Base-by-base conservation (phyloP, 129 eudicot species). In the Centaurea solstitialis region DNA sequence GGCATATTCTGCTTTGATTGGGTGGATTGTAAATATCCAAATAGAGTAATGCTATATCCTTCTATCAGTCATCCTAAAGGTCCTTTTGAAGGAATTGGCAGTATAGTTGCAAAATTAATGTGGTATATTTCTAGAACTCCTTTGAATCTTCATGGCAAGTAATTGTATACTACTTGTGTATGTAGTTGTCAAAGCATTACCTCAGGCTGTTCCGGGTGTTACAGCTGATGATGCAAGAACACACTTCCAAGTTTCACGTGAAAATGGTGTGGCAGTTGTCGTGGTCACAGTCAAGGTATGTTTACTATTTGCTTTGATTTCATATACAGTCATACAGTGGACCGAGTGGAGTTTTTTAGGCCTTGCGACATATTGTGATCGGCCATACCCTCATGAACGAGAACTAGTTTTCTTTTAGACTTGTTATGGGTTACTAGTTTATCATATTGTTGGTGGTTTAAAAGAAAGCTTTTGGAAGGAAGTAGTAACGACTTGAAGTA, bases 141-240 rank as follows among this genome's bases (percentile, higher is more conserved):
- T 21, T 43, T 68, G 33, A 57, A 67, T 4, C 57, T 47, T 47
- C 22, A 17, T 9, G 70, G 26, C 28, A 45, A 43, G 24, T 68
- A 75, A 75, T 35, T 17, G 23, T 67, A 69, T 85, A 72, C 33
- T 72, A 47, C 59, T 62, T 24, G 37, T 69, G 72, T 9, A 53
- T 80, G 84, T 33, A 87, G 91, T 87, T 11, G 84, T 70, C 35
- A 84, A 87, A 78, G 88, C 80, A 37, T 81, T 87, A 47, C 91
- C 91, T 37, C 91, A 78, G 38, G 91, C 86, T 74, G 88, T 87
- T 81, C 91, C 91, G 62, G 76, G 84, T 77, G 88, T 87, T 62
- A 84, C 88, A 67, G 88, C 88, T 7, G 86, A 84, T 84, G 91
- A 84, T 68, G 88, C 91, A 23, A 87, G 84, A 23, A 84, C 61